A percentile compares a stretch with the other conserved stretches of the same genome.
phyloP scores from a whole-genome alignment of 1,284 basidiomycete species.

The Trichosporon ovoides region DNA sequence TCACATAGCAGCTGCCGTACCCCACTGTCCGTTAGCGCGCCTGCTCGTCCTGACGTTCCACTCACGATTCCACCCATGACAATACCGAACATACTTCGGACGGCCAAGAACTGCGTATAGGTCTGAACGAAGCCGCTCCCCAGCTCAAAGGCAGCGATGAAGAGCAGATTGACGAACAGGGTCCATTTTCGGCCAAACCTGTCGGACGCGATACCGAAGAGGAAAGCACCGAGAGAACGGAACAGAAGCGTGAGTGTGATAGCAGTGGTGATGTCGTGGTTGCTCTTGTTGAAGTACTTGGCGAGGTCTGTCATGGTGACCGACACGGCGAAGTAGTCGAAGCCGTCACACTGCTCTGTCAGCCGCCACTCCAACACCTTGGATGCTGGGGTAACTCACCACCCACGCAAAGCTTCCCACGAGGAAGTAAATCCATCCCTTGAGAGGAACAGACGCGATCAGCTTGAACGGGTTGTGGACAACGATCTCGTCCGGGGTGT shows the following conservation, averaged over 20 bases:
- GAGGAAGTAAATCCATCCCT: neutral
- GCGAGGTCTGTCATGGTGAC: slow-evolving; percentile 14
- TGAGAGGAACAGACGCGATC: neutral
- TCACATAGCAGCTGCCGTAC: neutral
- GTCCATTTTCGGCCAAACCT: slow-evolving; percentile 78
- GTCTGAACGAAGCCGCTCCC: slow-evolving; percentile 55
- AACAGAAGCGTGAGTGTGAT: slow-evolving; percentile 93
- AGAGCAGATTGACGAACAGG: slow-evolving; percentile 66
- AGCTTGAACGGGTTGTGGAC: slow-evolving; percentile 1
- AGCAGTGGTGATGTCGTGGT: slow-evolving; percentile 54
- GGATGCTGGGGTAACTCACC: no score
- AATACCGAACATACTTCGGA: slow-evolving; percentile 67
- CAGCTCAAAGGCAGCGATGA: slow-evolving; percentile 69
- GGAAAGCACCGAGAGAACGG: slow-evolving; percentile 76
- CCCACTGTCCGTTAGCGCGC: neutral
- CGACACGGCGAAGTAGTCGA: slow-evolving; percentile 10
- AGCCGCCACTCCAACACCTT: neutral
- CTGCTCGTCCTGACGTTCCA: no score
- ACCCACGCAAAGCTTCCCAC: neutral
- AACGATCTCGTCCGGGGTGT: neutral
- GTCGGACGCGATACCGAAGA: slow-evolving; percentile 72
- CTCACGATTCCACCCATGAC: slow-evolving; percentile 62
- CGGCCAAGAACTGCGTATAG: slow-evolving; percentile 51
- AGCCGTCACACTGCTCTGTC: neutral
- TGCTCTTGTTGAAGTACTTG: slow-evolving; percentile 20